Evolutionary conservation across 169 alveolate species (phyloP), one percentile per base, ranked within the genome.

Genomic region (Babesia gibsoni): DNA sequence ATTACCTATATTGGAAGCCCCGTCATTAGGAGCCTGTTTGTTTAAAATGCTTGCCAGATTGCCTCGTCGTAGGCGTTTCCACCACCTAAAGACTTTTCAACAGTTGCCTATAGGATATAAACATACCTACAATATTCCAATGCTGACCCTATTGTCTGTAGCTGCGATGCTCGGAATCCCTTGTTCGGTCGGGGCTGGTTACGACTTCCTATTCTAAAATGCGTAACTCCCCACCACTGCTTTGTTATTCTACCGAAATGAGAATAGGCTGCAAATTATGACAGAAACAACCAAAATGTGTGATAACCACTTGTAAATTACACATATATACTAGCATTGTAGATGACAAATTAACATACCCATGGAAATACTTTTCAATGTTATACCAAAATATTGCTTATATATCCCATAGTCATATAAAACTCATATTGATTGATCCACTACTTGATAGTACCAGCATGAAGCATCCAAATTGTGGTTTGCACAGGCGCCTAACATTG

Each of bases 201-300:
- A 9, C 88, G 73, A 25, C 88, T 52, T 39, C 88, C 88, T 20
- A 79, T 57, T 27, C 88, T 63, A n/a, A 79, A 39, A 32, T 79
- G 88, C 48, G 78, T 61, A 23, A 70, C 68, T 79, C 88, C 88
- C 84, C 88, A 79, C 88, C 88, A 79, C 67, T 79, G 88, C 78
- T 69, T 79, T 7, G 83, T 61, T 30, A 67, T 41, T 41, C 79
- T 49, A 23, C 65, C 63, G 39, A 52, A 45, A 9, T 43, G 50
- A 22, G 68, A 33, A 25, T 61, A 61, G 10, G 52, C 84, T 65
- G 68, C 18, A 67, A 33, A 8, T 14, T 27, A n/a, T n/a, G n/a
- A n/a, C n/a, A n/a, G n/a, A n/a, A n/a, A n/a, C n/a, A n/a, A n/a
- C n/a, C n/a, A n/a, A n/a, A n/a, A n/a, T n/a, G n/a, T n/a, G n/a